These are phyloP conservation scores for Croton laevigatus DNA, from an alignment of 441 rosid species.

Conservation along the genomic window DNA sequence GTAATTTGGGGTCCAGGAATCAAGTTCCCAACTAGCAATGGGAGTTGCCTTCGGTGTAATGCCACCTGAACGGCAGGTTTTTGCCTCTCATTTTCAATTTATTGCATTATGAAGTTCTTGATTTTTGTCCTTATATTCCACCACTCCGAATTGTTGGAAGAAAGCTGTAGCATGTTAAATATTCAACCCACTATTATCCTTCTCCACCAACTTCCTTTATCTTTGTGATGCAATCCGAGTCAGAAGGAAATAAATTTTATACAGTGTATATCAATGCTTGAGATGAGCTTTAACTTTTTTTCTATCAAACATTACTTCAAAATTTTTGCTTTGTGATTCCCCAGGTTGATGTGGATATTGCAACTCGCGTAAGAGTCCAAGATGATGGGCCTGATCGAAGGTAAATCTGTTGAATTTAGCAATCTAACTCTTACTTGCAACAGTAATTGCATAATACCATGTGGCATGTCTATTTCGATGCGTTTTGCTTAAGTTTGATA, in stretches of 20 bases:
- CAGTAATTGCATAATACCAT: neutral
- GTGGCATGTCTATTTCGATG: neutral
- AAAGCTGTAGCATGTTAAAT: neutral
- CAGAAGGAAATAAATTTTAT: neutral
- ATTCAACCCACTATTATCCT: too few species aligned
- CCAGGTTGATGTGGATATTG: conserved; percentile 96
- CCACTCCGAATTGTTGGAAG: neutral
- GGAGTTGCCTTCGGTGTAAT: conserved; percentile 85
- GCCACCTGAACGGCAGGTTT: conserved; percentile 66
- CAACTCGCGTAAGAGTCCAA: conserved; percentile 57
- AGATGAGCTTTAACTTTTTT: conserved; percentile 9
- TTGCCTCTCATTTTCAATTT: neutral
- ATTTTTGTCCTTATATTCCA: conserved; percentile 1
- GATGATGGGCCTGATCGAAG: conserved; percentile 85
- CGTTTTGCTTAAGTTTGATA: too few species aligned
- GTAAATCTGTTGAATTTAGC: conserved; percentile 34
- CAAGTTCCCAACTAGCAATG: conserved; percentile 94
- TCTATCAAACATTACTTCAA: conserved; percentile 8
- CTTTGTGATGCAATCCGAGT: too few species aligned
- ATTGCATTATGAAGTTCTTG: neutral
- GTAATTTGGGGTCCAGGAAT: conserved; percentile 59
- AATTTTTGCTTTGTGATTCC: conserved; percentile 20
- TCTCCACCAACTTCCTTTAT: too few species aligned
- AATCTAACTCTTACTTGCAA: neutral
- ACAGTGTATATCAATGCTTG: neutral